These are phyloP conservation scores for Xylaria sp. DNA, from an alignment of 2,329 filamentous ascomycete species.

Conservation along the genomic window DNA sequence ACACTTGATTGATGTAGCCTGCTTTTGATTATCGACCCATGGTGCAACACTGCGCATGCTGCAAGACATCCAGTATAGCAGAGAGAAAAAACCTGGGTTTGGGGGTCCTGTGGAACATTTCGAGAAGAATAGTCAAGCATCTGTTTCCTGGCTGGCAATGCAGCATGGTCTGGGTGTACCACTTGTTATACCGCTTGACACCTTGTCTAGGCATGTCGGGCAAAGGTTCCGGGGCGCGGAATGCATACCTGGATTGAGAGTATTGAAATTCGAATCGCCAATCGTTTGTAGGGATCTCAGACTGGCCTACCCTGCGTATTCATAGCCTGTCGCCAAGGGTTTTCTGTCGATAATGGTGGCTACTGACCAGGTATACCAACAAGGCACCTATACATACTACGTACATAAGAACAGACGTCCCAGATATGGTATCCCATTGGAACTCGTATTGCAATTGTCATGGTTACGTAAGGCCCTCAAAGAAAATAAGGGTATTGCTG, in stretches of 20 bases:
- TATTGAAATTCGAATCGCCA: conserved; percentile 11
- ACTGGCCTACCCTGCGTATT: neutral
- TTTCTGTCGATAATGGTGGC: conserved; percentile 3
- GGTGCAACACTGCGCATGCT: conserved; percentile 15
- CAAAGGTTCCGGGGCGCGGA: neutral
- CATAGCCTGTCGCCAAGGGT: conserved; percentile 18
- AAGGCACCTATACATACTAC: conserved; percentile 4
- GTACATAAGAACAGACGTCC: conserved; percentile 14
- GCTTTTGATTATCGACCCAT: conserved; percentile 18
- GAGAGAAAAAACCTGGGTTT: conserved; percentile 1
- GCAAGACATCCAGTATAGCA: conserved; percentile 30
- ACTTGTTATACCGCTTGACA: neutral
- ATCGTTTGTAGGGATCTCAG: neutral
- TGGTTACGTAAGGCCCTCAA: neutral
- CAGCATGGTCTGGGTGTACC: neutral
- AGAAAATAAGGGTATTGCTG: neutral
- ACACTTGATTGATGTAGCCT: conserved; percentile 29
- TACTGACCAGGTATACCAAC: conserved; percentile 11
- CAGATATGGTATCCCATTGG: neutral
- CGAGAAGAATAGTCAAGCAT: conserved; percentile 20
- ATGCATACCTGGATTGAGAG: neutral
- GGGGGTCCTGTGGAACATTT: conserved; percentile 29
- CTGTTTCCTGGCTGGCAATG: conserved; percentile 1
- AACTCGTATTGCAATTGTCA: conserved; percentile 1
- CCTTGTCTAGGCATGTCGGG: neutral